Percentiles rank a stretch among this genome's conserved stretches.
Evolutionary conservation across 2,329 filamentous ascomycete species (phyloP).

Genomic region (Talaromyces sp.): DNA sequence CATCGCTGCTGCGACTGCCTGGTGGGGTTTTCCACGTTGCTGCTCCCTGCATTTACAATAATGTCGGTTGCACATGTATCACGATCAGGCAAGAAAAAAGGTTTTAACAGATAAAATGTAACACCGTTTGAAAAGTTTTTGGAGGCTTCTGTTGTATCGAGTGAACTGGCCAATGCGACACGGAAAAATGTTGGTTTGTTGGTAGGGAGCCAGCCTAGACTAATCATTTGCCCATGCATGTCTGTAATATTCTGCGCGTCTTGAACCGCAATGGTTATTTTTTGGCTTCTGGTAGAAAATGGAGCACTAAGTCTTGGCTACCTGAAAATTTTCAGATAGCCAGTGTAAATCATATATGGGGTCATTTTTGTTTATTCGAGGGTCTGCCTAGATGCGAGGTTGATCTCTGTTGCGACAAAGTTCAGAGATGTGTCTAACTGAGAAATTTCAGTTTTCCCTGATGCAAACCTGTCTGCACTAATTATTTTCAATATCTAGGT

Average conservation of each 20-base stretch:
- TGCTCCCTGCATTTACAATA: too few relatives aligned
- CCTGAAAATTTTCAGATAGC: background rate
- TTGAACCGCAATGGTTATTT: background rate
- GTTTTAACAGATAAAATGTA: too few relatives aligned
- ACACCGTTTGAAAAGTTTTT: too few relatives aligned
- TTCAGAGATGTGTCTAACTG: background rate
- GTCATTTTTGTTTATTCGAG: background rate
- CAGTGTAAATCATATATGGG: background rate
- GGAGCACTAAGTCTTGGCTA: background rate
- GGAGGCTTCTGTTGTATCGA: too few relatives aligned
- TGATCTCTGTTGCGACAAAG: too few relatives aligned
- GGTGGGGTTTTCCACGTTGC: too few relatives aligned
- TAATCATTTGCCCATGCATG: background rate
- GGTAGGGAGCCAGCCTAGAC: too few relatives aligned
- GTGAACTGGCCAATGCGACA: background rate
- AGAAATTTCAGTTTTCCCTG: background rate
- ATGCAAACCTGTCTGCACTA: background rate
- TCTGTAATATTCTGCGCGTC: background rate
- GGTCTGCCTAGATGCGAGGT: background rate
- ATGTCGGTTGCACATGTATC: too few relatives aligned
- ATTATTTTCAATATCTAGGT: background rate
- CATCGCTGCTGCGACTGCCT: too few relatives aligned
- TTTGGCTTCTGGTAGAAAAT: background rate
- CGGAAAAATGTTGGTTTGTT: background rate
- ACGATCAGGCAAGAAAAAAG: too few relatives aligned